phyloP scores from a whole-genome alignment of 805 yeast species.

The Monosporozyma siamensis region DNA sequence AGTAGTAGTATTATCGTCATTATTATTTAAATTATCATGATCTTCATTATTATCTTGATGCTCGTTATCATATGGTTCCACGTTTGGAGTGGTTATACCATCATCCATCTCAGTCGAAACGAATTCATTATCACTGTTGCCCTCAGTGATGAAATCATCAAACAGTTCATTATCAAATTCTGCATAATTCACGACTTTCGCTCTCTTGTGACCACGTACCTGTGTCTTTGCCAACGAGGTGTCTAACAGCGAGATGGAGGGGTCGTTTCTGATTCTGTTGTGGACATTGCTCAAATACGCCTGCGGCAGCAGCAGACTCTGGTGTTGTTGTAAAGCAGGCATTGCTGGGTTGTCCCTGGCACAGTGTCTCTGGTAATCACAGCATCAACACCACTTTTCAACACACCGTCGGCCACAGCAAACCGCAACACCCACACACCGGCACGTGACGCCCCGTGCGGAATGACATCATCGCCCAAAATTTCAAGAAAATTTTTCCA shows the following conservation, averaged over 20 bases:
- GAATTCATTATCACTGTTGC: too few species aligned
- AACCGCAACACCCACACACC: too few species aligned
- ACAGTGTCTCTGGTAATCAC: background rate
- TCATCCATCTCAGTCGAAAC: too few species aligned
- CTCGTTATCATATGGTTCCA: background rate
- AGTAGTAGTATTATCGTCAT: conserved; percentile 3
- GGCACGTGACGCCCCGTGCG: too few species aligned
- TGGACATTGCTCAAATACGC: conserved; percentile 69
- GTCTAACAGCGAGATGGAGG: conserved; percentile 58
- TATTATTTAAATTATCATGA: conserved; percentile 4
- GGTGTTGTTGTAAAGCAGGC: conserved; percentile 3
- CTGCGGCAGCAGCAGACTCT: conserved; percentile 43
- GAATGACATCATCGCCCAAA: too few species aligned
- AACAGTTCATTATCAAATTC: conserved; percentile 64
- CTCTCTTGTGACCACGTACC: conserved; percentile 61
- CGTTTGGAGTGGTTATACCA: background rate
- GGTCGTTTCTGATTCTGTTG: conserved; percentile 58
- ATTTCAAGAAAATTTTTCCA: background rate
- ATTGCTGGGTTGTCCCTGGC: background rate
- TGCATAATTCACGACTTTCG: conserved; percentile 70
- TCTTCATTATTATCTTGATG: conserved; percentile 6
- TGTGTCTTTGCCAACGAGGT: conserved; percentile 54
- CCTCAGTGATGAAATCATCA: too few species aligned
- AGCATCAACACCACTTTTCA: too few species aligned
- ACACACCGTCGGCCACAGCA: too few species aligned